phyloP scores from a whole-genome alignment of 2,329 filamentous ascomycete species.

The Diaporthe australafricana region DNA sequence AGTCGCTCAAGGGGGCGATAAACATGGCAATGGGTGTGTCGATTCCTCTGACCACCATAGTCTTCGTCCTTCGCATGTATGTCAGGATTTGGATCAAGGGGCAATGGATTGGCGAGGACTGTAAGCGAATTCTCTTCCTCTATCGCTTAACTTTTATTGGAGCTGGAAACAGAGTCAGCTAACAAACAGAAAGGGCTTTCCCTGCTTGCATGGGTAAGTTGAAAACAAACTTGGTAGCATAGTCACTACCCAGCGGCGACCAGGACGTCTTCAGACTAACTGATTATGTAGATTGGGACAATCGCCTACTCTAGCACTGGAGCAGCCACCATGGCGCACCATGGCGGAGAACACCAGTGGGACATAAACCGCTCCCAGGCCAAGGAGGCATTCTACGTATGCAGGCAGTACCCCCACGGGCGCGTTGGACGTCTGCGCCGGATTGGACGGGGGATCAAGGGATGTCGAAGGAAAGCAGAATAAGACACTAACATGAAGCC shows the following conservation, averaged over 20 bases:
- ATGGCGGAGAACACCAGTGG: conserved; percentile 14
- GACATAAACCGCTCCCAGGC: not conserved
- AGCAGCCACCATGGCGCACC: conserved; percentile 18
- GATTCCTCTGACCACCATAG: not conserved
- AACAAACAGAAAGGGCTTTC: not conserved
- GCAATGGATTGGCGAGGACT: not conserved
- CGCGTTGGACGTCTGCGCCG: not conserved
- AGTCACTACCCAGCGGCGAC: not conserved
- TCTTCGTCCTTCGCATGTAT: not conserved
- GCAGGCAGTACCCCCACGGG: not conserved
- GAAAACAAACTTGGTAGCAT: too few species aligned
- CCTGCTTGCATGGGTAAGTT: not conserved
- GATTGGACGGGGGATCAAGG: not conserved
- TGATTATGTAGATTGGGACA: not conserved
- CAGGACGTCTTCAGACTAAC: not conserved
- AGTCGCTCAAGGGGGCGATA: not conserved
- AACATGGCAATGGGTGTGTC: not conserved
- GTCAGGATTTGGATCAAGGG: not conserved
- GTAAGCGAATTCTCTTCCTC: not conserved
- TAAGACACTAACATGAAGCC: not conserved
- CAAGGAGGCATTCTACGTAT: conserved; percentile 13
- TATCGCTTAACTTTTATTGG: not conserved
- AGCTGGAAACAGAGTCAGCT: not conserved
- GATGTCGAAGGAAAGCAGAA: not conserved
- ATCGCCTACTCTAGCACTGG: conserved; percentile 6